Base-by-base conservation (phyloP, 31 red algal species). In the Porphyra umbilicalis region DNA sequence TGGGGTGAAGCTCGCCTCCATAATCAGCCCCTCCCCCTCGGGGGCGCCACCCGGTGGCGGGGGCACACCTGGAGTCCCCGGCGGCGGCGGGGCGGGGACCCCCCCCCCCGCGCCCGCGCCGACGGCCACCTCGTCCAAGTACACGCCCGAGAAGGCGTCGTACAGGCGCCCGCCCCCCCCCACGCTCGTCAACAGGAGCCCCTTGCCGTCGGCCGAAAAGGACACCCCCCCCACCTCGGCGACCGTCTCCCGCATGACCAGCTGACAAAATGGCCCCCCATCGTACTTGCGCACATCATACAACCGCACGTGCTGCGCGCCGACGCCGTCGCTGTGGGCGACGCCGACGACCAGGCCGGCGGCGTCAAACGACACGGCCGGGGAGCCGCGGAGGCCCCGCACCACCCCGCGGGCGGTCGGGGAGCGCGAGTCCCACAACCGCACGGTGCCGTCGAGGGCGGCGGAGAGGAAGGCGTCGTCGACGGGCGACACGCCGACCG, bases 271-370 rank as follows among this genome's bases (percentile, higher is more conserved):
- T 6, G 96, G 96, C 0, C 96, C 96, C 40, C 88, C 90, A 20
- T 93, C 85, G 81, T 85, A 95, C 77, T 91, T 86, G 77, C 96
- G 85, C 37, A 92, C 81, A 77, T 98, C 96, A 39, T 92, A 98
- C 10, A 98, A 85, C 57, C 92, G 95, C 39, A 95, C 93, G 33
- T 86, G 38, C 35, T 94, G 93, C 39, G 76, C 80, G 31, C 74
- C 79, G 38, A 80, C 36, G 78, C 83, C 91, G 76, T 90, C 88
- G 0, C 76, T 74, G 76, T 95, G 92, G 74, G 93, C 96, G 25
- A 98, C 80, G 33, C 92, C 92, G 79, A 94, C 90, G 33, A 95
- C 92, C 32, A 98, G 79, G 18, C 96, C 96, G 46, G 90, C 90
- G 36, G 96, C 93, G 83, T 98, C 96, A 42, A 93, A 94, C 8